Evolutionary conservation across 805 yeast species (phyloP).

Genomic region (Lipomyces spencermartinsiae): DNA sequence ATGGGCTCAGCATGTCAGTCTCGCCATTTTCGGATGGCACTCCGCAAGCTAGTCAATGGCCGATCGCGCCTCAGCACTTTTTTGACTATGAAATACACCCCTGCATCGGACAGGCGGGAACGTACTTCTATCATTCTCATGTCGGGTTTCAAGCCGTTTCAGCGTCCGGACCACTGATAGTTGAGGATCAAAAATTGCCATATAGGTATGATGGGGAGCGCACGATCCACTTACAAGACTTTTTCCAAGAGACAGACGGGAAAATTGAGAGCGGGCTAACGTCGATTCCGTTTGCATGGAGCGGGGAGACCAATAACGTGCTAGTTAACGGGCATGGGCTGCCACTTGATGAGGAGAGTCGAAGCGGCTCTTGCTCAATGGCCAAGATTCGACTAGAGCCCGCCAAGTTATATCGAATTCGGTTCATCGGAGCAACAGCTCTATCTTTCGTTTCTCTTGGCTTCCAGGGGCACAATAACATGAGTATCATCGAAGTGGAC

Average conservation of each 20-base stretch:
- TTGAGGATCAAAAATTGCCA: too few species aligned
- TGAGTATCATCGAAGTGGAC: neutral
- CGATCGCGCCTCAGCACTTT: neutral
- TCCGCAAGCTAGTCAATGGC: constrained; percentile 4
- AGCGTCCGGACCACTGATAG: neutral
- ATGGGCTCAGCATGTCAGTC: neutral
- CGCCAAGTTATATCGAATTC: neutral
- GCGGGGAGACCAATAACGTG: too few species aligned
- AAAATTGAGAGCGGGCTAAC: too few species aligned
- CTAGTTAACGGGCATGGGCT: too few species aligned
- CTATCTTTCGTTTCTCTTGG: neutral
- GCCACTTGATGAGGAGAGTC: too few species aligned
- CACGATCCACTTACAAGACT: too few species aligned
- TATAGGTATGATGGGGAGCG: too few species aligned
- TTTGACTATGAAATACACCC: neutral
- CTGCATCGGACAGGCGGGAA: neutral
- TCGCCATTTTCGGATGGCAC: constrained; percentile 1
- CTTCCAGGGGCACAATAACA: neutral
- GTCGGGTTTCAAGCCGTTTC: neutral
- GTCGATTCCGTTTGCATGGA: too few species aligned
- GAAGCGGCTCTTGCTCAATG: too few species aligned
- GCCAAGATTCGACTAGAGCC: neutral
- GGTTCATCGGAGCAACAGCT: neutral
- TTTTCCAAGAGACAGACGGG: neutral
- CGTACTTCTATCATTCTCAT: constrained; percentile 4